Evolutionary conservation across 768 basidiomycete species (phyloP), one percentile per base, ranked within the genome.

Genomic region (Infundibulicybe gibba): DNA sequence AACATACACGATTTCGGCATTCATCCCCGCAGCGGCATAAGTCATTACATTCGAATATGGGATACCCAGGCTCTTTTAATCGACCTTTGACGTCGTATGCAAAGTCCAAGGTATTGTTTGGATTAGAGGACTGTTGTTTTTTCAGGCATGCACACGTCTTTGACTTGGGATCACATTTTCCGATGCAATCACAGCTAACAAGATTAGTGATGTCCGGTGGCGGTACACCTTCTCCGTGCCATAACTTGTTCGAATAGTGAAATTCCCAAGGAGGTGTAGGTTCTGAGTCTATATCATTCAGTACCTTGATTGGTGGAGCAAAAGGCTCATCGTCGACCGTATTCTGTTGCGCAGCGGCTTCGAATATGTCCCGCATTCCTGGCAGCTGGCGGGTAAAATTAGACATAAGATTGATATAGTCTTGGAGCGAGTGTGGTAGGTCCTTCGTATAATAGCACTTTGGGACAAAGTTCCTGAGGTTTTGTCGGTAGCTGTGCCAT

Each of bases 31-130:
- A 97, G 2, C 75, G 74, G 59, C 93, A 97, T 21, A 81, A 69
- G 38, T 77, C 81, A 57, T 93, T 91, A 60, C 93, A 97, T 64
- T 97, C 93, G 54, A 88, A 88, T 20, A 94, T 82, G 0, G 90
- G 87, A 45, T 74, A 75, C 5, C 70, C 75, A 13, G 64, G 54
- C 3, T 58, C 53, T 52, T 74, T 79, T 32, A 93, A 56, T 32
- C 64, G 62, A 12, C 87, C 84, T 46, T 69, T 71, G 47, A 66
- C 64, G 55, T 91, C 80, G 60, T 92, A 94, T 15, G 79, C 65
- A 59, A 93, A 94, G 1, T 87, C 81, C 5, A 51, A 34, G 2
- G 35, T 45, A 11, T 62, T 63, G 2, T 68, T 61, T 16, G 67
- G 62, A 20, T 64, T 66, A 34, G 61, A 74, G 30, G 68, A 34